phyloP scores from a whole-genome alignment of 805 yeast species.

The Yueomyces sinensis region DNA sequence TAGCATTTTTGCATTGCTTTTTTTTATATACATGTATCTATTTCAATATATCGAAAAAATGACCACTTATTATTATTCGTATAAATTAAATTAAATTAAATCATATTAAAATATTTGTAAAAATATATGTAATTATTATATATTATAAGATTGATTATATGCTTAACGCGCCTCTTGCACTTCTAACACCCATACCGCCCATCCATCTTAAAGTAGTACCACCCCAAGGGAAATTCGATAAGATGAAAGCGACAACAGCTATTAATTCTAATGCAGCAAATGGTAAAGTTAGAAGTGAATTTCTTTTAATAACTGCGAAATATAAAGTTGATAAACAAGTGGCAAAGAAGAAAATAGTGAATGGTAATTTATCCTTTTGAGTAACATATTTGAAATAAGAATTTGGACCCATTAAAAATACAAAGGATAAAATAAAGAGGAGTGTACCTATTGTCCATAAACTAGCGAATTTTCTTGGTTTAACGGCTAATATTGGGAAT shows the following conservation, averaged over 20 bases:
- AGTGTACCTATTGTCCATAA: conserved; percentile 88
- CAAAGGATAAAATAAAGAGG: conserved; percentile 78
- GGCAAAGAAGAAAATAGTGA: conserved; percentile 69
- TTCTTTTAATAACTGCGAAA: conserved; percentile 53
- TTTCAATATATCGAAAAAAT: no score
- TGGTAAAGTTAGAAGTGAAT: conserved; percentile 62
- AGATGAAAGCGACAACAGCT: conserved; percentile 80
- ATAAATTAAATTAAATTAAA: no score
- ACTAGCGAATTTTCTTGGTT: conserved; percentile 84
- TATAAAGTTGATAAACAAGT: conserved; percentile 68
- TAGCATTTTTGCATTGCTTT: no score
- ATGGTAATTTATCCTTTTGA: conserved; percentile 64
- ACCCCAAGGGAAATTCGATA: conserved; percentile 94
- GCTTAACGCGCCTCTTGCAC: conserved; percentile 30
- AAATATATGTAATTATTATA: no score
- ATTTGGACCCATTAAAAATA: conserved; percentile 85
- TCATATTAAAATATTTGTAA: no score
- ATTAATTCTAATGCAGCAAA: conserved; percentile 67
- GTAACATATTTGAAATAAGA: conserved; percentile 62
- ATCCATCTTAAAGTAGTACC: conserved; percentile 57
- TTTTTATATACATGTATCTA: no score
- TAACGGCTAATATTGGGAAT: conserved; percentile 78
- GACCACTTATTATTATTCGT: no score
- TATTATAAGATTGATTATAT: conserved; percentile 16
- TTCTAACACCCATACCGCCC: conserved; percentile 41